phyloP scores from a whole-genome alignment of 768 basidiomycete genomes.

The Boletus subparvulus region DNA sequence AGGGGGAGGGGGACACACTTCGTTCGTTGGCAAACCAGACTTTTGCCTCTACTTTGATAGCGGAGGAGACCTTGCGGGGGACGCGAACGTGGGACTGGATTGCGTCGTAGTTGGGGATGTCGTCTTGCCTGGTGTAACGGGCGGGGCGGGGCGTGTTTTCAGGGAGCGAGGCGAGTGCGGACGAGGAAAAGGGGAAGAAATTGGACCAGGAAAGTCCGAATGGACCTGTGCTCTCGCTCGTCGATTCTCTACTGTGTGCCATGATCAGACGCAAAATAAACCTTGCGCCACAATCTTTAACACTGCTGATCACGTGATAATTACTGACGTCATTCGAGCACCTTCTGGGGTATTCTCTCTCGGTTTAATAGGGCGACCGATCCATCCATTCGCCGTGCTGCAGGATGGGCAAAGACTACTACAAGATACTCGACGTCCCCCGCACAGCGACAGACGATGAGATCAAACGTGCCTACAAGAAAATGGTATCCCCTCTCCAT shows the following conservation, averaged over 20 bases:
- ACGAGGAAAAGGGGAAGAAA: slow-evolving; percentile 68
- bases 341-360: slow-evolving; percentile 34
- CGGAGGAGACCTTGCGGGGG: slow-evolving; percentile 79
- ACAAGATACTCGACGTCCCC: slow-evolving; percentile 74
- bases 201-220: slow-evolving; percentile 62
- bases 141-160: slow-evolving; percentile 36
- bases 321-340: slow-evolving; percentile 31
- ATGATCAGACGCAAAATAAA: slow-evolving; percentile 8
- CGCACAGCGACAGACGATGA: slow-evolving; percentile 78
- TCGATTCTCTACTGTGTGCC: slow-evolving; percentile 13
- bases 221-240: slow-evolving; percentile 24
- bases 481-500: slow-evolving; percentile 57
- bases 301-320: slow-evolving; percentile 4
- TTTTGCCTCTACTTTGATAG: slow-evolving; percentile 87
- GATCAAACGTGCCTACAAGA: slow-evolving; percentile 95
- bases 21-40: slow-evolving; percentile 98
- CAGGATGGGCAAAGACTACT: slow-evolving; percentile 72
- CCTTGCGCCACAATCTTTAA: no score
- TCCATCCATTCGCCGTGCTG: neutral
- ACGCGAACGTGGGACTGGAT: slow-evolving; percentile 68
- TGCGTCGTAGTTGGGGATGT: slow-evolving; percentile 53
- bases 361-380: no score
- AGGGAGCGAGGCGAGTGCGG: slow-evolving; percentile 54
- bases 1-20: slow-evolving; percentile 46
- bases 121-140: slow-evolving; percentile 68